These are phyloP conservation scores for Quercus bicolor DNA, from an alignment of 306 rosid species.

Conservation along the genomic window DNA sequence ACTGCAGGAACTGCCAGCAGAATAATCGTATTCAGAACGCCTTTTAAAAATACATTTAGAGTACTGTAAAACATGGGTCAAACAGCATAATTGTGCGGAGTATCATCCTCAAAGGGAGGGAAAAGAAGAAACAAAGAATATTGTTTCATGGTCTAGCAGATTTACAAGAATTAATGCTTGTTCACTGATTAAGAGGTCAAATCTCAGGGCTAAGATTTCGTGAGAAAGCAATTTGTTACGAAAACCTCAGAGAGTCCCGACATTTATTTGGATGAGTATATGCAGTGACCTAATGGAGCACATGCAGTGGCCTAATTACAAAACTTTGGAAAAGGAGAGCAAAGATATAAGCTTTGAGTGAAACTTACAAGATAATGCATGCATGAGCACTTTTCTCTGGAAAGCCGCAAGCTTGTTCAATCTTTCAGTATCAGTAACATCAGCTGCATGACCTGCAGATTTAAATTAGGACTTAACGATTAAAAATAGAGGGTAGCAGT, in stretches of 20 bases:
- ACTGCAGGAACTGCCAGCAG: slow-evolving; percentile 65
- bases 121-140: background rate
- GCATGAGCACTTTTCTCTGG: slow-evolving; percentile 77
- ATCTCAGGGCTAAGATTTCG: background rate
- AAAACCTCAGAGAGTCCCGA: background rate
- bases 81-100: background rate
- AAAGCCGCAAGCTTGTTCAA: slow-evolving; percentile 83
- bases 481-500: background rate
- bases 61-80: background rate
- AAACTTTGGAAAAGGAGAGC: background rate
- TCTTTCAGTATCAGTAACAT: slow-evolving; percentile 47
- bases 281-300: background rate
- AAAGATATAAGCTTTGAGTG: background rate
- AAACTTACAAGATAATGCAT: slow-evolving; percentile 71
- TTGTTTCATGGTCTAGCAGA: background rate
- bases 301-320: background rate
- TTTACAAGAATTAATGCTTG: background rate
- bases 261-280: background rate
- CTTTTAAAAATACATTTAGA: background rate
- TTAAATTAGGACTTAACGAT: background rate
- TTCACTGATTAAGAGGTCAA: background rate
- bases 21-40: background rate
- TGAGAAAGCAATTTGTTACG: background rate
- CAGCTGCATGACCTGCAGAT: slow-evolving; percentile 27
- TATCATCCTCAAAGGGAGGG: background rate